Conservation (phyloP, 2,329 filamentous ascomycete species). For the Cladophialophora carrionii region DNA sequence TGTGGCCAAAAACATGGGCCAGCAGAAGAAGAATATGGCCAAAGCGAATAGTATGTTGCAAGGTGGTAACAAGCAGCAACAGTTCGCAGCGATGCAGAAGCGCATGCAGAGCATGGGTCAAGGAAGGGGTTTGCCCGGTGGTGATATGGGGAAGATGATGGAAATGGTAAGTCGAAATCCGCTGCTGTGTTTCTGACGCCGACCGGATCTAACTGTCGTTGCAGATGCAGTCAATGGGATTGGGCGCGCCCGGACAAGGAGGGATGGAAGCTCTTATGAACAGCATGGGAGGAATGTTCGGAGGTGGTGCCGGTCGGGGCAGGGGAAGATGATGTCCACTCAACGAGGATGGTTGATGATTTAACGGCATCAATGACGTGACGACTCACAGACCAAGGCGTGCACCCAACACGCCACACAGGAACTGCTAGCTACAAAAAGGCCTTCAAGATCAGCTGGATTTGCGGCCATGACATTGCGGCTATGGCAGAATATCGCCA, state of each 20-base stretch:
- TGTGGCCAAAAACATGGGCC: slow-evolving; percentile 99
- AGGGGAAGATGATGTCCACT: slow-evolving; percentile 46
- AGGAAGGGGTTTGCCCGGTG: slow-evolving; percentile 60
- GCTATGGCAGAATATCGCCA: not conserved
- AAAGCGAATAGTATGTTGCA: slow-evolving; percentile 89
- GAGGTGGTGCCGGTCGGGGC: slow-evolving; percentile 45
- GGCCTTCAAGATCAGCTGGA: not conserved
- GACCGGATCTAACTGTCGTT: not conserved
- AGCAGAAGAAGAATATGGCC: slow-evolving; percentile 97
- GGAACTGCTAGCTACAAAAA: not conserved
- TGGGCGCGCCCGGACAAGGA: slow-evolving; percentile 65
- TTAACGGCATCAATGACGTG: not conserved
- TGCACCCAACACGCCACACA: not conserved
- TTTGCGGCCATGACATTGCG: not conserved
- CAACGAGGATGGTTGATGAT: not conserved
- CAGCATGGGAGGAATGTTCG: slow-evolving; percentile 58
- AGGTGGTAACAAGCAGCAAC: slow-evolving; percentile 85
- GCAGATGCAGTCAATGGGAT: slow-evolving; percentile 94
- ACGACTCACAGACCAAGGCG: not conserved
- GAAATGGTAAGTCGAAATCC: not conserved
- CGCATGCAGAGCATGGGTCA: slow-evolving; percentile 87
- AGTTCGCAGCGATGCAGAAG: slow-evolving; percentile 93
- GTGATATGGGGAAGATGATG: slow-evolving; percentile 82
- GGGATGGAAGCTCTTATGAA: slow-evolving; percentile 75
- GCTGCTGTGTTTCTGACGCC: not conserved